Evolutionary conservation across 257 asterid genomes (phyloP), one percentile per base, ranked within the genome.

Genomic region (Solanum boliviense): DNA sequence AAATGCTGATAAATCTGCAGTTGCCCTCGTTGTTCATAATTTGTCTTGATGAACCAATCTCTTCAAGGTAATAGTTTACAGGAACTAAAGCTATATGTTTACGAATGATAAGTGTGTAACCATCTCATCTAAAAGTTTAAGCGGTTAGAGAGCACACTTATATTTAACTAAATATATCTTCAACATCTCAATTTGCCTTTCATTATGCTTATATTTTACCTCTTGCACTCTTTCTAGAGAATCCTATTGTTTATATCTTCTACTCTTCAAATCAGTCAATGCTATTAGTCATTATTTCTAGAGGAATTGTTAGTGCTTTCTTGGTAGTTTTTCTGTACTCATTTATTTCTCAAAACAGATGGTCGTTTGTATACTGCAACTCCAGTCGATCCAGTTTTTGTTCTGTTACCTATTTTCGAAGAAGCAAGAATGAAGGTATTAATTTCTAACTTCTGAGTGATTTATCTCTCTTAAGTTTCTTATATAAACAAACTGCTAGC

Each of bases 371-470:
- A 94, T 91, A 89, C 95, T 79, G 98, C 98, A 84, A 97, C 98
- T 83, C 98, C 98, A 39, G 91, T 97, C 56, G 99, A 97, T 93
- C 99, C 98, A 73, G 98, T 97, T 88, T 97, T 97, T 90, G 90
- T 96, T 75, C 94, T 97, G 67, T 87, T 97, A 91, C 99, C 99
- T 52, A 85, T 95, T 86, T 97, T 97, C 84, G 98, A 95, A 89
- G 99, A 96, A 91, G 99, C 99, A 76, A 95, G 98, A 75, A 93
- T 96, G 98, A 92, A 97, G 99, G 99, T 95, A 87, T 21, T 29
- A 34, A 56, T 46, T 41, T 58, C 71, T 20, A 27, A 36, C 6
- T 46, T 82, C 86, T 82, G 31, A 31, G 16, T 46, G 44, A 3
- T 48, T 8, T 18, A 82, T 48, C 70, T 48, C 86, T 82, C 44